Evolutionary conservation across 805 yeast genomes (phyloP).

Genomic region (Lipomyces orientalis): DNA sequence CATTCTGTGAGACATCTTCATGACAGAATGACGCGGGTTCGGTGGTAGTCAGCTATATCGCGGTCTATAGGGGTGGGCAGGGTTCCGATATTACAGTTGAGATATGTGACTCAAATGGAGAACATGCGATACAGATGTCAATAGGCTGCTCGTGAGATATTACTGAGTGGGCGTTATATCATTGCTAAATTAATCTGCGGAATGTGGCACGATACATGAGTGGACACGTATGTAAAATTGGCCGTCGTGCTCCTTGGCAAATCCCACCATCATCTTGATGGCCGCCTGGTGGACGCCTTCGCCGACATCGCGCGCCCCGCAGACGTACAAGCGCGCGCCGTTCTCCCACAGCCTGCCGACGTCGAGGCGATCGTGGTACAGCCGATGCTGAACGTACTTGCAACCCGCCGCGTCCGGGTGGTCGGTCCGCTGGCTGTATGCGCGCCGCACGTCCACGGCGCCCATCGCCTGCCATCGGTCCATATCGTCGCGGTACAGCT

Average conservation of each 20-base stretch:
- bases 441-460: background rate
- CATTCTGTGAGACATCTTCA: too few species aligned
- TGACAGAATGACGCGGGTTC: too few species aligned
- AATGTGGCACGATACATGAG: too few species aligned
- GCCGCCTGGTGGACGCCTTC: background rate
- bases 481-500: background rate
- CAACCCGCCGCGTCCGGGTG: conserved; percentile 7
- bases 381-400: conserved; percentile 5
- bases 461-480: conserved; percentile 2
- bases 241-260: background rate
- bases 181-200: too few species aligned
- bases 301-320: background rate
- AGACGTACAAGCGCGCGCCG: background rate
- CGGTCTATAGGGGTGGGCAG: too few species aligned
- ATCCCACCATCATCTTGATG: background rate
- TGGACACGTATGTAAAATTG: too few species aligned
- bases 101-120: too few species aligned
- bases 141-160: too few species aligned
- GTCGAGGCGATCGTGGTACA: background rate
- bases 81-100: too few species aligned
- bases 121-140: too few species aligned
- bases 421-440: conserved; percentile 2
- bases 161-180: too few species aligned
- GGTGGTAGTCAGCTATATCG: too few species aligned
- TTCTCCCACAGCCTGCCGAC: background rate